These are phyloP conservation scores for Dovyalis caffra DNA, from an alignment of 345 rosid species.

Conservation along the genomic window DNA sequence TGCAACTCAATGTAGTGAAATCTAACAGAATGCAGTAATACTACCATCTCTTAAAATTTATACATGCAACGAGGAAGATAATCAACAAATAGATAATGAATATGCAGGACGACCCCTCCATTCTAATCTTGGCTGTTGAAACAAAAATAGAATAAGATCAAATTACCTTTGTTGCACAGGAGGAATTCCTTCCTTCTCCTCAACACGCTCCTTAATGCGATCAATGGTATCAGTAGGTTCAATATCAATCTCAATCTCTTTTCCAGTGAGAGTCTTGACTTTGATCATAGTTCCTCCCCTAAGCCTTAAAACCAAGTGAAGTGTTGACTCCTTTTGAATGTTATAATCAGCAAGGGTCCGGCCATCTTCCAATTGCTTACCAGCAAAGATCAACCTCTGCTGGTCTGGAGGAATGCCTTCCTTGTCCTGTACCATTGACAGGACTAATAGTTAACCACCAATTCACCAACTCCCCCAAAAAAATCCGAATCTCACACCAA, in stretches of 20 bases:
- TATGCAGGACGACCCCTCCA: not conserved
- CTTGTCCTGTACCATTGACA: constrained; percentile 56
- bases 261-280: constrained; percentile 93
- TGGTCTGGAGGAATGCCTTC: constrained; percentile 94
- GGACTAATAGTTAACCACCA: not conserved
- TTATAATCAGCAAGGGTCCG: constrained; percentile 87
- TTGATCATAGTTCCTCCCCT: constrained; percentile 98
- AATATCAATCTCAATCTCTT: constrained; percentile 95
- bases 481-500: not conserved
- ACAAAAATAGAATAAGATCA: not conserved
- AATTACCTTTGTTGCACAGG: constrained; percentile 89
- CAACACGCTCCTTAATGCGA: constrained; percentile 89
- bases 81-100: not conserved
- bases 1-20: not conserved
- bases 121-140: too few species aligned
- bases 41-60: too few species aligned
- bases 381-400: constrained; percentile 92
- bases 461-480: not conserved
- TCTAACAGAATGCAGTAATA: not conserved
- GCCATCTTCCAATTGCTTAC: constrained; percentile 96
- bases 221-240: constrained; percentile 97
- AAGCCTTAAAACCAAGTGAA: constrained; percentile 85
- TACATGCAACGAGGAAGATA: not conserved
- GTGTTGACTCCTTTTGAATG: constrained; percentile 98
- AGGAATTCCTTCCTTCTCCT: constrained; percentile 98